Conservation (phyloP, 768 basidiomycete genomes). For the Naganishia randhawae region DNA sequence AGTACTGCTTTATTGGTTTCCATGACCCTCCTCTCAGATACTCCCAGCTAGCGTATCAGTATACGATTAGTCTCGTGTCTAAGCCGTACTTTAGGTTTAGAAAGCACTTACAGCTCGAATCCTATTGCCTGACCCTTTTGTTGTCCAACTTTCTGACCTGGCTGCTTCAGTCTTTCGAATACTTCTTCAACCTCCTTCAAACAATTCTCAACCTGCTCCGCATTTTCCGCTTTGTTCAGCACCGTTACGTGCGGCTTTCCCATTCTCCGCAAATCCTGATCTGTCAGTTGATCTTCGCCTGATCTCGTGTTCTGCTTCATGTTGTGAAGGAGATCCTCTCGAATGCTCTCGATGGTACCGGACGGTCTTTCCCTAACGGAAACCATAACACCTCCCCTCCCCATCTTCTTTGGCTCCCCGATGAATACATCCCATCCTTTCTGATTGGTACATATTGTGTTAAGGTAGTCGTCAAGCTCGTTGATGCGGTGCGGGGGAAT, state of each 20-base stretch:
- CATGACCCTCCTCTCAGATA: slow-evolving; percentile 40
- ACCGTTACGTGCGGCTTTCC: slow-evolving; percentile 40
- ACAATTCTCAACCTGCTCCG: slow-evolving; percentile 39
- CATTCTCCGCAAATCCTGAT: slow-evolving; percentile 38
- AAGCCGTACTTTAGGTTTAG: background rate
- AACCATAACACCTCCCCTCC: slow-evolving; percentile 38
- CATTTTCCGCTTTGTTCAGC: slow-evolving; percentile 39
- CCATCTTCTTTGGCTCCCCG: slow-evolving; percentile 39
- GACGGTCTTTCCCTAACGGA: slow-evolving; percentile 34
- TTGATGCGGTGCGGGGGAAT: slow-evolving; percentile 35
- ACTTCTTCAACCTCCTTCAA: slow-evolving; percentile 35
- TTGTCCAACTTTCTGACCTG: slow-evolving; percentile 32
- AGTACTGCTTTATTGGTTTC: slow-evolving; percentile 37
- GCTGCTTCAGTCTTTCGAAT: slow-evolving; percentile 34
- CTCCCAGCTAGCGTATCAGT: slow-evolving; percentile 35
- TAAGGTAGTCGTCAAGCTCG: slow-evolving; percentile 33
- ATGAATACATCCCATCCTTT: slow-evolving; percentile 37
- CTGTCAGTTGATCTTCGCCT: slow-evolving; percentile 34
- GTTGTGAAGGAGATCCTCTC: slow-evolving; percentile 26
- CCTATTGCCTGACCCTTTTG: slow-evolving; percentile 36
- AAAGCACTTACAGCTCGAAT: slow-evolving; percentile 38
- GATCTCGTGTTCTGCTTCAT: slow-evolving; percentile 32
- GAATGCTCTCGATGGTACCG: slow-evolving; percentile 32
- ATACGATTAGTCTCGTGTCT: background rate
- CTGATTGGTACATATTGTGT: slow-evolving; percentile 27